Evolutionary conservation across 805 yeast genomes (phyloP).

Genomic region (Lipomyces kockii): DNA sequence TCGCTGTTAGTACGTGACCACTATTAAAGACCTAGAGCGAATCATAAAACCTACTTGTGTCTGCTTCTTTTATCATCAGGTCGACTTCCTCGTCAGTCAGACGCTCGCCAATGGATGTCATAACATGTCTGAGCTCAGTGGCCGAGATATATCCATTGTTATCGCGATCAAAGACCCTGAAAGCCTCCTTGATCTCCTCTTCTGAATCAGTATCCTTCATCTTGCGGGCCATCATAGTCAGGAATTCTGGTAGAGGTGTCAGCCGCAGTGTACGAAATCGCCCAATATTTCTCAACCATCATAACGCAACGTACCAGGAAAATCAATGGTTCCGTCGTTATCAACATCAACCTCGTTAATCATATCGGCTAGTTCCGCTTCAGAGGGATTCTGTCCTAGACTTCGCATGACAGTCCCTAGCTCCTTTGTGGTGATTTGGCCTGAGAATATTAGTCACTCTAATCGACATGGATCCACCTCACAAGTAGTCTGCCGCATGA

Average conservation of each 20-base stretch:
- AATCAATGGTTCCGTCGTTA: slow-evolving; percentile 88
- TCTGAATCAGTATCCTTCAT: slow-evolving; percentile 96
- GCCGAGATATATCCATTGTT: slow-evolving; percentile 97
- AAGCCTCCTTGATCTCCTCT: slow-evolving; percentile 96
- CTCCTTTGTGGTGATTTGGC: slow-evolving; percentile 89
- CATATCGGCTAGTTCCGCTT: slow-evolving; percentile 93
- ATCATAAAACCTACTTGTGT: slow-evolving; percentile 58
- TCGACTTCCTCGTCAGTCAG: slow-evolving; percentile 96
- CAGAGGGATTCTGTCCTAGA: slow-evolving; percentile 96
- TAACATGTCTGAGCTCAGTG: slow-evolving; percentile 93
- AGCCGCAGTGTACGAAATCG: not conserved
- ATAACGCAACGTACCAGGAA: slow-evolving; percentile 49
- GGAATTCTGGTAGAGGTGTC: slow-evolving; percentile 55
- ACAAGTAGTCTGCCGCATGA: not conserved
- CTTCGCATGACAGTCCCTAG: slow-evolving; percentile 98
- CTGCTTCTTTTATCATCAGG: slow-evolving; percentile 96
- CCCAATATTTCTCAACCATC: not conserved
- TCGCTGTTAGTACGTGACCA: slow-evolving; percentile 14
- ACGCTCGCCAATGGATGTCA: slow-evolving; percentile 97
- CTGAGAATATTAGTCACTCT: slow-evolving; percentile 17
- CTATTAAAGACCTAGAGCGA: not conserved
- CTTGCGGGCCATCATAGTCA: slow-evolving; percentile 88
- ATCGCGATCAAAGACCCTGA: slow-evolving; percentile 90
- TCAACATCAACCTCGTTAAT: slow-evolving; percentile 96
- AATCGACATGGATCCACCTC: not conserved